These are phyloP conservation scores for Venturia pyrina DNA, from an alignment of 2,329 filamentous ascomycete genomes.

Conservation along the genomic window DNA sequence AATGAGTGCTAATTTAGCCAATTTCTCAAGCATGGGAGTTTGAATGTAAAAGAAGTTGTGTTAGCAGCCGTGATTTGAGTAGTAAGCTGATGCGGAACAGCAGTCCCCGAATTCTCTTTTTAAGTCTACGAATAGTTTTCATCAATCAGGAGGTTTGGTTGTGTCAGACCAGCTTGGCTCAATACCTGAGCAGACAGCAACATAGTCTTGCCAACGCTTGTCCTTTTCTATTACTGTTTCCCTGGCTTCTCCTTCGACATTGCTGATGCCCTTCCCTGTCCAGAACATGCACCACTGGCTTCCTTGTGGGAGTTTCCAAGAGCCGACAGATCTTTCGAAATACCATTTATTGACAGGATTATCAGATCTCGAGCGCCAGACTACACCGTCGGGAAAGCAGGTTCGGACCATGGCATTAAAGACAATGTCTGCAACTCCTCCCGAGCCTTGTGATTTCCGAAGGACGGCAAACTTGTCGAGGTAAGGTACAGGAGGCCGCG, in stretches of 20 bases:
- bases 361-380: slow-evolving; percentile 80
- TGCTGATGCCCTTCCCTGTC: slow-evolving; percentile 57
- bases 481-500: slow-evolving; percentile 66
- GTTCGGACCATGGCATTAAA: slow-evolving; percentile 91
- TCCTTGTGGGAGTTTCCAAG: slow-evolving; percentile 62
- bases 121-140: background rate
- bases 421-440: slow-evolving; percentile 88
- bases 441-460: slow-evolving; percentile 76
- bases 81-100: background rate
- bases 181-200: slow-evolving; percentile 37
- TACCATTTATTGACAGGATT: slow-evolving; percentile 99
- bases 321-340: slow-evolving; percentile 80
- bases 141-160: slow-evolving; percentile 7
- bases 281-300: slow-evolving; percentile 98
- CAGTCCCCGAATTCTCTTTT: background rate
- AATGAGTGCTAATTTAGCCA: background rate
- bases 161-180: slow-evolving; percentile 38
- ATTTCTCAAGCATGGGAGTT: background rate
- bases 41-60: background rate
- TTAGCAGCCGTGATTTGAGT: background rate
- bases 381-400: slow-evolving; percentile 81
- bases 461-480: slow-evolving; percentile 96
- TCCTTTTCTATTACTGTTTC: slow-evolving; percentile 34
- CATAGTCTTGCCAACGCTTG: slow-evolving; percentile 38
- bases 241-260: slow-evolving; percentile 37